Base-by-base conservation (phyloP, 2,329 filamentous ascomycete species). In the Talaromyces sp. region DNA sequence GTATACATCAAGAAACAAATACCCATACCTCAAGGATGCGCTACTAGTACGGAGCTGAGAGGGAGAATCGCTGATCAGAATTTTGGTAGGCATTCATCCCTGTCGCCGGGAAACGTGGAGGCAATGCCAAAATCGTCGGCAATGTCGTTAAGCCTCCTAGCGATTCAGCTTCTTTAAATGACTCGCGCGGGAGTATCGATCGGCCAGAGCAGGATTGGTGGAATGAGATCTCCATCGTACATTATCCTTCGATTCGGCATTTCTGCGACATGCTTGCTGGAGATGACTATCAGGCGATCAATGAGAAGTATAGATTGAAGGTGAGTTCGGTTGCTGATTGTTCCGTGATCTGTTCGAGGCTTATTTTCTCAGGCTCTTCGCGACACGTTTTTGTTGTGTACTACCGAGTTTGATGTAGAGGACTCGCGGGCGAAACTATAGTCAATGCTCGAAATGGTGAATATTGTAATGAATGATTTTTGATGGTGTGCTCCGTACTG, bases 151-250 rank as follows among this genome's bases (percentile, higher is more conserved):
- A 38, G 70, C 72, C 2, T 58, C 67, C 3, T 49, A 11, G 17
- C 34, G 19, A 29, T n/a, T 63, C 19, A 64, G 54, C 17, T 51
- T 64, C 19, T 7, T 51, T 54, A 11, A 68, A 70, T 15, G 75
- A 76, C 64, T 72, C 73, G 2, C 63, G 71, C 15, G 72, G 71
- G 1, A 51, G 49, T n/a, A 38, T 54, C 58, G 70, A 69, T 19
- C 69, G 36, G 36, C 70, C 68, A 17, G 71, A 70, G 47, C 66
- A 68, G 54, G 76, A 74, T 13, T 76, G 76, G 61, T 89, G 87
- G 87, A 84, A 89, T 72, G 87, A 89, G 75, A 81, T 89, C 67
- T 86, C 87, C 0, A 78, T 89, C 51, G 87, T 87, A 64, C 86
- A 89, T 76, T 89, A 89, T 74, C 86, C 87, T 2, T 86, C 82